Conservation (phyloP, 1,284 basidiomycete species). For the Mycosarcoma mackinlayi region DNA sequence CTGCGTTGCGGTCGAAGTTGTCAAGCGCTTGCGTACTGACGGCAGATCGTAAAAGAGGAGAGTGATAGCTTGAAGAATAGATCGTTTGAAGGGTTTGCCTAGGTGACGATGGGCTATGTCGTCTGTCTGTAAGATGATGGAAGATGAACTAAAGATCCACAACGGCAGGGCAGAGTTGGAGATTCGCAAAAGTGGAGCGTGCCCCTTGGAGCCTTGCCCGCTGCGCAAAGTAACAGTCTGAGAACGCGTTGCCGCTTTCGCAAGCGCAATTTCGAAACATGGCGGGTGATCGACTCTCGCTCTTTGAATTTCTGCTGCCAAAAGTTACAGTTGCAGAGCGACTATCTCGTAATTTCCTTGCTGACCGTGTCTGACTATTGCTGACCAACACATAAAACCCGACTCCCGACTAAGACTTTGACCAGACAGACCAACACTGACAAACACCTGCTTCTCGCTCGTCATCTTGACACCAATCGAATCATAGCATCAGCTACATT, state of each 20-base stretch:
- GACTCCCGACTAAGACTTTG: conserved; percentile 11
- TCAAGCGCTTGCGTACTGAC: no score
- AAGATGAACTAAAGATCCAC: not conserved
- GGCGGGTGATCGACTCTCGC: conserved; percentile 24
- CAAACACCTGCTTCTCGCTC: no score
- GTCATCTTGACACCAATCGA: no score
- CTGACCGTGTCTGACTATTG: conserved; percentile 8
- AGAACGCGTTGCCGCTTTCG: conserved; percentile 3
- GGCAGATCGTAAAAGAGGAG: no score
- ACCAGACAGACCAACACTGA: conserved; percentile 3
- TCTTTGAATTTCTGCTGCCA: not conserved
- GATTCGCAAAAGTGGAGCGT: conserved; percentile 14
- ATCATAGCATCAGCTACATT: no score
- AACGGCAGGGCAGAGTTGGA: no score
- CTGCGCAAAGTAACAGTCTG: conserved; percentile 7
- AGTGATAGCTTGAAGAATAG: no score
- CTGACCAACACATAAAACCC: conserved; percentile 25
- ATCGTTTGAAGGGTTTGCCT: no score
- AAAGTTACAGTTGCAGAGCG: not conserved
- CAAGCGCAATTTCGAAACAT: conserved; percentile 4
- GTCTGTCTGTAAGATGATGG: no score
- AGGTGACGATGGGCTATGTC: no score
- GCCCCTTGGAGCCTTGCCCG: conserved; percentile 20
- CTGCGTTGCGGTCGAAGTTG: not conserved
- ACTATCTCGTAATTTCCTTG: not conserved